Base-by-base conservation (phyloP, 148 eudicot species). In the Nyssa sinensis region DNA sequence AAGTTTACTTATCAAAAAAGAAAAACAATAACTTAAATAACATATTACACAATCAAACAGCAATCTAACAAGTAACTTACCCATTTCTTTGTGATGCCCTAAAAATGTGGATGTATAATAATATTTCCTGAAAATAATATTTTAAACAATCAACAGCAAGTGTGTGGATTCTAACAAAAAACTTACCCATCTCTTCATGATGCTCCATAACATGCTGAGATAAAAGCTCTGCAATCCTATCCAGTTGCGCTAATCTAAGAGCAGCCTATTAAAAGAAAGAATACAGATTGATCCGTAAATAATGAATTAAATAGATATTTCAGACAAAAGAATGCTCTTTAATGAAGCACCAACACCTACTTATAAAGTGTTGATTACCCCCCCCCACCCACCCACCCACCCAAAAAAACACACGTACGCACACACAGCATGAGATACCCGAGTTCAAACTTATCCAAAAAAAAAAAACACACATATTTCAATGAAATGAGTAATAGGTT, bases 131-230 rank as follows among this genome's bases (percentile, higher is more conserved):
- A 55, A 55, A 55, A 55, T 19, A 3, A 55, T 44, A 44, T 44
- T 44, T 44, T 1, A 19, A 55, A 3, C 59, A 55, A 55, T 7
- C 25, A 55, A 55, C 7, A 21, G 25, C 7, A 55, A 3, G 4
- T 55, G 21, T 55, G 63, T 47, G 64, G 44, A 66, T 53, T 66
- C 64, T 41, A 64, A 31, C 32, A 75, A 66, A 74, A 71, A 74
- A 68, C 88, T 71, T 81, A 90, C 98, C 98, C 98, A 94, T 94
- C 83, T 86, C 87, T 82, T 94, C 98, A 74, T 94, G 90, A 81
- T 92, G 90, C 86, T 89, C 96, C 94, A 92, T 92, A 72, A 94
- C 97, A 86, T 92, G 93, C 77, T 74, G 89, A 55, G 98, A 89
- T 74, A 94, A 86, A 74, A 85, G 85, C 65, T 88, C 96, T 59